Base-by-base conservation (phyloP, 345 rosid genomes). In the Brassica cretica region DNA sequence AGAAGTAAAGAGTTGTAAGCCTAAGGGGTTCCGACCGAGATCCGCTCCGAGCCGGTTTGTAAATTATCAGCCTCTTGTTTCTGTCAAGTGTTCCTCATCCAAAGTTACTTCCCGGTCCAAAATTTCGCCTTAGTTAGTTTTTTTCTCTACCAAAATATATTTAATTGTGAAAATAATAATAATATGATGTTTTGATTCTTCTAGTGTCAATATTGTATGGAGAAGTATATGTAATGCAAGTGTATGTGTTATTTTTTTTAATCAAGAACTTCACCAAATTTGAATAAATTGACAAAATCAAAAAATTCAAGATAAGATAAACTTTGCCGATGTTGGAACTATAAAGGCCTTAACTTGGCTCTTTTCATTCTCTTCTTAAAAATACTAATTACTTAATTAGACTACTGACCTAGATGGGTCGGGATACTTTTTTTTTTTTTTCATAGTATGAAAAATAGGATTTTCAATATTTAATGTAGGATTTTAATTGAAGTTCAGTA, bases 41-140 rank as follows among this genome's bases (percentile, higher is more conserved):
- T 95, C 99, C 0, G 92, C 98, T 21, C 99, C 99, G 0, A 92
- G 98, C 74, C 91, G 99, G 80, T 90, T 69, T 61, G 94, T 86
- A 10, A 95, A 95, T 80, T 85, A 84, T 60, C 86, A 86, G 41
- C 86, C 98, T 19, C 86, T 93, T 72, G 88, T 92, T 39, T 83
- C 80, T 3, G 7, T 19, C 4, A 77, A 78, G 9, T 91, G 94
- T 70, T 79, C 83, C 8, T 67, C 70, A 0, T 75, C 81, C 14
- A 71, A 64, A 65, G 69, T 21, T 19, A 29, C 39, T 3, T 39
- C 16, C 25, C 64, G 58, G 64, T 80, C 82, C 62, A 80, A 74
- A 21, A 59, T 70, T 56, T 58, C 76, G 3, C 83, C 83, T 65
- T 80, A 24, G 71, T n/a, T 64, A 1, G n/a, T n/a, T 15, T 14